Base-by-base conservation (phyloP, 805 yeast species). In the Candida tammaniensis region DNA sequence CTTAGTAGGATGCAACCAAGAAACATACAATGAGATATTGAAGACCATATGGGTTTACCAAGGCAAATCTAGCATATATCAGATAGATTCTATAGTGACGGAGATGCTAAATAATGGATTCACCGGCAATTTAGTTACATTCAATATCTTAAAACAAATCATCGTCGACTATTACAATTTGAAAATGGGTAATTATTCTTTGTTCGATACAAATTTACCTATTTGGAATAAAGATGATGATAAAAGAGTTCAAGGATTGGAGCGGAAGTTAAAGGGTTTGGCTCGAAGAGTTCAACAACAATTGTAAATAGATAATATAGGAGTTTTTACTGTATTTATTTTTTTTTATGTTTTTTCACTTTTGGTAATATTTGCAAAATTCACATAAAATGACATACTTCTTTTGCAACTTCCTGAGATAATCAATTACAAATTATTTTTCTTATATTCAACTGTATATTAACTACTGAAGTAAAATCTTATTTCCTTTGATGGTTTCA, bases 101-200 rank as follows among this genome's bases (percentile, higher is more conserved):
- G 73, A 67, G 42, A 67, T 67, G 73, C 40, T 47, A 20, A 61
- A 64, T 38, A 63, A 62, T 39, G 73, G 73, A 16, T 64, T 62
- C 35, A 32, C 38, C 16, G 73, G 73, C 2, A 64, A 67, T 33
- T 24, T 51, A 18, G 34, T 40, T 18, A 67, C 73, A 2, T 61
- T 59, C 38, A 54, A 57, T 24, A 57, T 64, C 17, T 33, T 67
- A 26, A 60, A 56, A 39, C 57, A 55, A 33, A 57, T 65, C 4
- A 46, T 66, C 17, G 32, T 52, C 23, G 65, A 64, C 26, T 64
- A 65, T 37, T 51, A 60, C 38, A 42, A 51, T 13, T 44, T 64
- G 38, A 59, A 61, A 35, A 48, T 48, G 49, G 67, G 64, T 6
- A 52, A 52, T 34, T 31, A 19, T 17, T 18, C 12, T 7, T 22